Percentiles rank a stretch among this genome's conserved stretches.
phyloP scores from a whole-genome alignment of 2,329 filamentous ascomycete genomes.

The Elsinoe batatas region DNA sequence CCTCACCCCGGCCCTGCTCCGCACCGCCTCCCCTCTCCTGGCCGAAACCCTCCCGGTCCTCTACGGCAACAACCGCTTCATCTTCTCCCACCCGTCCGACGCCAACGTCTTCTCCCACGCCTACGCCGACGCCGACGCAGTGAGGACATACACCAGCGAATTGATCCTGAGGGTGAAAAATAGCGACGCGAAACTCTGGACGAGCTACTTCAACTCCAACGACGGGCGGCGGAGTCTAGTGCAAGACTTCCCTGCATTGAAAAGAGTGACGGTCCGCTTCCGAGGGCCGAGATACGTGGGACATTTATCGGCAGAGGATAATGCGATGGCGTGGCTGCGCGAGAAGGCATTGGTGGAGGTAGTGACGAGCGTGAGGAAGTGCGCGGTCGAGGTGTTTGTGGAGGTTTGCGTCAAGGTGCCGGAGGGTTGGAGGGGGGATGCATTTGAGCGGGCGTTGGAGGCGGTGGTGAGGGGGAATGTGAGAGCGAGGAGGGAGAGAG shows the following conservation, averaged over 20 bases:
- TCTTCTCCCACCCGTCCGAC: conserved; percentile 29
- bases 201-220: conserved; percentile 27
- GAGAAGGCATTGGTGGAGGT: conserved; percentile 15
- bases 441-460: conserved; percentile 9
- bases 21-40: conserved; percentile 24
- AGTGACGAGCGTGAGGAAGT: conserved; percentile 15
- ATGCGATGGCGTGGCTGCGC: conserved; percentile 15
- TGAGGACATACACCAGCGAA: conserved; percentile 16
- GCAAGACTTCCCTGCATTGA: conserved; percentile 26
- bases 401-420: conserved; percentile 13
- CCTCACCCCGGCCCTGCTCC: conserved; percentile 24
- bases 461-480: background rate
- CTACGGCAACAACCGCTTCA: conserved; percentile 27
- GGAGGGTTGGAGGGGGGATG: conserved; percentile 2
- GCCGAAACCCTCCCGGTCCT: conserved; percentile 27
- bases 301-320: conserved; percentile 12
- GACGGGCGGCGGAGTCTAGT: conserved; percentile 23
- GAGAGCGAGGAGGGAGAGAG: conserved; percentile 1
- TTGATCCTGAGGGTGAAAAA: conserved; percentile 26
- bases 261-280: conserved; percentile 24
- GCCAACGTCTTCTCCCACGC: conserved; percentile 31
- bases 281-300: conserved; percentile 26
- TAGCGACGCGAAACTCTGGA: conserved; percentile 29
- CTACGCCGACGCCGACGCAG: conserved; percentile 19
- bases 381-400: conserved; percentile 12